A percentile compares a stretch with the other conserved stretches of the same genome.
Conservation (phyloP, 495 filamentous ascomycete genomes). For the Neurospora sp. region DNA sequence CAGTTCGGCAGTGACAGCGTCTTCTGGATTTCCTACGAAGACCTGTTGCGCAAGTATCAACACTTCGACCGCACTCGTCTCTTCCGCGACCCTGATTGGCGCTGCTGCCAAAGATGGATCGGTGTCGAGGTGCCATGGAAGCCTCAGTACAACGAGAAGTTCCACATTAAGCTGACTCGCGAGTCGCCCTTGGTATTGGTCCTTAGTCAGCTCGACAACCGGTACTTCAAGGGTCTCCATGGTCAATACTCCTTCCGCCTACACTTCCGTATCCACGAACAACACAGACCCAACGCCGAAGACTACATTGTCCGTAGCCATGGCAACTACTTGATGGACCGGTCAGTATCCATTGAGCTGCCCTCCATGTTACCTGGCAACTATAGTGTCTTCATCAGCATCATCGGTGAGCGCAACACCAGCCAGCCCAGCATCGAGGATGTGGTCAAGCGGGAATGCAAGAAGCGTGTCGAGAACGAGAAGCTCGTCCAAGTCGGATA, state of each 20-base stretch:
- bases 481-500: constrained; percentile 81
- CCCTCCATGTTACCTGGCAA: constrained; percentile 60
- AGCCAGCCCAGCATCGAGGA: constrained; percentile 53
- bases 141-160: constrained; percentile 80
- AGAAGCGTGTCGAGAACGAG: constrained; percentile 52
- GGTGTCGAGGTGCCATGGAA: constrained; percentile 81
- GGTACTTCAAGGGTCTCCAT: constrained; percentile 75
- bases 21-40: constrained; percentile 64
- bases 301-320: constrained; percentile 84
- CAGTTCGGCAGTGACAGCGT: constrained; percentile 84
- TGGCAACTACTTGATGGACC: constrained; percentile 52
- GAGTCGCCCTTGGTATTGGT: constrained; percentile 67
- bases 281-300: constrained; percentile 58
- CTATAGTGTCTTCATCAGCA: constrained; percentile 76
- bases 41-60: constrained; percentile 76
- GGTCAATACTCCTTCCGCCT: constrained; percentile 76
- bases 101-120: constrained; percentile 80
- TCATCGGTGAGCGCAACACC: constrained; percentile 55
- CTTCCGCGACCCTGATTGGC: constrained; percentile 70
- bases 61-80: constrained; percentile 84
- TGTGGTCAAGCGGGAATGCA: constrained; percentile 58
- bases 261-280: constrained; percentile 74
- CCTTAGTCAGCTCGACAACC: constrained; percentile 76
- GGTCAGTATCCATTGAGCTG: constrained; percentile 40
- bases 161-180: constrained; percentile 62